Conservation (phyloP, 345 rosid genomes). For the Sonneratia alba region DNA sequence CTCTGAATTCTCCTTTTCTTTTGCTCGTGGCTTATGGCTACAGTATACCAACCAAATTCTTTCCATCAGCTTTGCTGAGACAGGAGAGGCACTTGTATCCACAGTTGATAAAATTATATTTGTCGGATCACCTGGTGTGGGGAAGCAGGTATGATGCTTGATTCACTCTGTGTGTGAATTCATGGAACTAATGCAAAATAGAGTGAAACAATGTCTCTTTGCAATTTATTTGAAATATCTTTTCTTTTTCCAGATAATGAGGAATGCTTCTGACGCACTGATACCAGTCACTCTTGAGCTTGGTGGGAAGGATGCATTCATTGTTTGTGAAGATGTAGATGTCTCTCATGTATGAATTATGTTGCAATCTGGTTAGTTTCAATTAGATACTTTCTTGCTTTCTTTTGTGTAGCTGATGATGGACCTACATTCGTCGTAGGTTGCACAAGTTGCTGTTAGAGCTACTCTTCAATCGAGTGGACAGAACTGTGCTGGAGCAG, state of each 20-base stretch:
- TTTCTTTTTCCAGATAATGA: slow-evolving; percentile 71
- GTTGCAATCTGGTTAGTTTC: not conserved
- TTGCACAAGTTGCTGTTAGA: slow-evolving; percentile 94
- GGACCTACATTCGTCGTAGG: slow-evolving; percentile 32
- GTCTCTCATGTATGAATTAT: slow-evolving; percentile 53
- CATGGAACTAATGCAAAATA: not conserved
- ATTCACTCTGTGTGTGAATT: not conserved
- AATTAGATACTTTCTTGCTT: not conserved
- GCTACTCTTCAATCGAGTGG: slow-evolving; percentile 93
- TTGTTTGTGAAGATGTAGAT: slow-evolving; percentile 85
- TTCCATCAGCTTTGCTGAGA: slow-evolving; percentile 66
- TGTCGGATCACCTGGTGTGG: slow-evolving; percentile 96
- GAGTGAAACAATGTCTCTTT: not conserved
- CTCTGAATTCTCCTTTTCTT: slow-evolving; percentile 1
- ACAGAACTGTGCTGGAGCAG: slow-evolving; percentile 99
- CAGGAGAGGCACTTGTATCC: slow-evolving; percentile 92
- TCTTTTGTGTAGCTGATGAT: slow-evolving; percentile 9
- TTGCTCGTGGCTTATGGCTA: slow-evolving; percentile 3
- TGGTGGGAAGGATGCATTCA: slow-evolving; percentile 95
- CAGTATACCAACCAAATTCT: slow-evolving; percentile 13
- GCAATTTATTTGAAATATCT: not conserved
- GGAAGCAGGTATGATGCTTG: slow-evolving; percentile 60
- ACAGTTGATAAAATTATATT: slow-evolving; percentile 89
- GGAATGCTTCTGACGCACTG: slow-evolving; percentile 66
- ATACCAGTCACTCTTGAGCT: slow-evolving; percentile 94